Evolutionary conservation across 805 yeast genomes (phyloP).

Genomic region (Candida koratica): DNA sequence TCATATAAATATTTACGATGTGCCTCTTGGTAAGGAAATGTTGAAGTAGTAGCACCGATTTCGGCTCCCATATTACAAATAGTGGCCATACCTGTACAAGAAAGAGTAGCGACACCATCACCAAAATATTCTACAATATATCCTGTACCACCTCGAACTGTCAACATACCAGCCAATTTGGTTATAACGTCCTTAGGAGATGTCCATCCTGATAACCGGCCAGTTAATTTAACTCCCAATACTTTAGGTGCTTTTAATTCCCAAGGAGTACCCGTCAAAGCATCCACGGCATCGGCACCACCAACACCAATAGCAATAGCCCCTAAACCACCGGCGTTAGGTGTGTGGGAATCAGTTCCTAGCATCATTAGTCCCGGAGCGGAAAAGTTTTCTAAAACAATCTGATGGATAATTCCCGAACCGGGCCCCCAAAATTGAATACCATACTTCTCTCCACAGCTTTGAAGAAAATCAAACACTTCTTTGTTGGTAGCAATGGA

Average conservation of each 20-base stretch:
- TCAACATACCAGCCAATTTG: constrained; percentile 82
- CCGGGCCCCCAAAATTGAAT: constrained; percentile 99
- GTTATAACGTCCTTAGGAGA: constrained; percentile 97
- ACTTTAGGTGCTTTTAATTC: constrained; percentile 96
- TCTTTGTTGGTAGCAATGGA: constrained; percentile 88
- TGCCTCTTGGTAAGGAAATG: constrained; percentile 88
- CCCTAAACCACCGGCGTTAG: constrained; percentile 98
- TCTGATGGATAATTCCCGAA: constrained; percentile 97
- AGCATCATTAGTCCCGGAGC: constrained; percentile 96
- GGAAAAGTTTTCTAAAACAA: constrained; percentile 92
- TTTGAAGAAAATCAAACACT: constrained; percentile 89
- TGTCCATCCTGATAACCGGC: constrained; percentile 87
- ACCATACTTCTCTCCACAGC: constrained; percentile 92
- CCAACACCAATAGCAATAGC: constrained; percentile 99
- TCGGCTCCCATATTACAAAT: constrained; percentile 99
- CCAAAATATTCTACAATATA: constrained; percentile 95
- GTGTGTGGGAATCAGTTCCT: constrained; percentile 98
- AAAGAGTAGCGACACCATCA: constrained; percentile 81
- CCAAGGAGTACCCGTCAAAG: constrained; percentile 96
- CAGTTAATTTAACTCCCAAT: constrained; percentile 90
- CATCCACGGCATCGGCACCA: constrained; percentile 99
- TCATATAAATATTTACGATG: constrained; percentile 76
- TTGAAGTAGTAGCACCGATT: constrained; percentile 97
- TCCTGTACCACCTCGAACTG: constrained; percentile 99
- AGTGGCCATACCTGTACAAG: constrained; percentile 99